Evolutionary conservation across 2,329 filamentous ascomycete species (phyloP), one percentile per base, ranked within the genome.

Genomic region (Aspergillus phoenicis): DNA sequence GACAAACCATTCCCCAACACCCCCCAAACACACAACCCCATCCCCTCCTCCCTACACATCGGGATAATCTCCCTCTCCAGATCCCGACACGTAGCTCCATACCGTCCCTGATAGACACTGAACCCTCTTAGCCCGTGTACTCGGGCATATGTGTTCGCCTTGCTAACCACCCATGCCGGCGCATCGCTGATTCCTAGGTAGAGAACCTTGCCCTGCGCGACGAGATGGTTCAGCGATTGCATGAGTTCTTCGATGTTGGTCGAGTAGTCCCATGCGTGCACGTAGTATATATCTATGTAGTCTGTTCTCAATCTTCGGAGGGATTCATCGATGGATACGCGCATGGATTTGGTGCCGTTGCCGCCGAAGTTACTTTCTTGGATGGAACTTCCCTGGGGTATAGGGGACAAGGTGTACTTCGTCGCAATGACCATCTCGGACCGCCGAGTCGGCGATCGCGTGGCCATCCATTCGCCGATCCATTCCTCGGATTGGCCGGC

Each of bases 171-270:
- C 88, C 88, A 91, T 5, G 89, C 89, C 0, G 89, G 89, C 0
- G 86, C 86, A 68, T 91, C 88, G 28, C 82, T 86, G 68, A 90
- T 81, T 2, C 89, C 89, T 0, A 91, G 79, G 65, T 91, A 90
- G 11, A 87, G 75, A 0, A 90, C 87, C 68, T 90, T 90, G 10
- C 88, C 87, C 8, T 79, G 71, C 0, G 71, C 62, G 0, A 90
- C 85, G 6, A 89, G 78, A 20, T 81, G 74, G 69, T 91, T 88
- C n/a, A 91, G 79, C 1, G 81, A 81, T 57, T 90, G 86, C 89
- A 91, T 91, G 49, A 91, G 56, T 69, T 91, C 88, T 0, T 84
- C 80, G 52, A 90, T 85, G 0, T 82, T 83, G 20, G 85, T 86
- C n/a, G 82, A 85, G 68, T 82, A 88, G 71, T 91, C 88, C 87